Percentiles rank a stretch among this genome's conserved stretches.
phyloP scores from a whole-genome alignment of 192 early-diverging fungal species.

The Mortierella hygrophila region DNA sequence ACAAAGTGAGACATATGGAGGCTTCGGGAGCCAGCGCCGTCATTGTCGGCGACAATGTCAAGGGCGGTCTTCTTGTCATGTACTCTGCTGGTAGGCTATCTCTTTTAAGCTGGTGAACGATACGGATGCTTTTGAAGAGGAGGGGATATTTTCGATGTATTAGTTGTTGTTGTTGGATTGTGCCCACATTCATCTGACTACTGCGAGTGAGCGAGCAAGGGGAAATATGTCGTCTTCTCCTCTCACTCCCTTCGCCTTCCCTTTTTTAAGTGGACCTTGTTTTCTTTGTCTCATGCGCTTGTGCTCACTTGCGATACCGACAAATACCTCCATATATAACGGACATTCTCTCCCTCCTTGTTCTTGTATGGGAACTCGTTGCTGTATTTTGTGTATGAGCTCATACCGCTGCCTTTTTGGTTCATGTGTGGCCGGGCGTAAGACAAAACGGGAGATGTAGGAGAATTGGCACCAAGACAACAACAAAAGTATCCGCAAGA shows the following conservation, averaged over 20 bases:
- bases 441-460: neutral
- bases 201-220: neutral
- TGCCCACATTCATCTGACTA: neutral
- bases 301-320: neutral
- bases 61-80: conserved; percentile 90
- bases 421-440: neutral
- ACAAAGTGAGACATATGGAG: conserved; percentile 95
- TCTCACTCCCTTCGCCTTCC: neutral
- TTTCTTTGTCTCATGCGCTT: neutral
- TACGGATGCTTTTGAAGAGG: neutral
- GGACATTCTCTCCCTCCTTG: neutral
- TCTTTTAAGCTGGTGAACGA: neutral
- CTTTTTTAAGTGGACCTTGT: neutral
- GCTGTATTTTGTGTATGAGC: neutral
- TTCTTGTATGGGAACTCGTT: neutral
- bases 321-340: neutral
- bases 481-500: neutral
- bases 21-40: conserved; percentile 85
- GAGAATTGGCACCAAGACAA: conserved; percentile 2
- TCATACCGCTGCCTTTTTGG: neutral
- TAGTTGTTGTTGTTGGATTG: neutral
- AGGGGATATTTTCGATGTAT: neutral
- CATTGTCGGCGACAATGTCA: conserved; percentile 86
- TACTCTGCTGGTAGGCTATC: conserved; percentile 69
- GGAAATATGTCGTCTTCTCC: neutral